These are phyloP conservation scores for Gossypioides kirkii DNA, from an alignment of 345 rosid species.

Conservation along the genomic window DNA sequence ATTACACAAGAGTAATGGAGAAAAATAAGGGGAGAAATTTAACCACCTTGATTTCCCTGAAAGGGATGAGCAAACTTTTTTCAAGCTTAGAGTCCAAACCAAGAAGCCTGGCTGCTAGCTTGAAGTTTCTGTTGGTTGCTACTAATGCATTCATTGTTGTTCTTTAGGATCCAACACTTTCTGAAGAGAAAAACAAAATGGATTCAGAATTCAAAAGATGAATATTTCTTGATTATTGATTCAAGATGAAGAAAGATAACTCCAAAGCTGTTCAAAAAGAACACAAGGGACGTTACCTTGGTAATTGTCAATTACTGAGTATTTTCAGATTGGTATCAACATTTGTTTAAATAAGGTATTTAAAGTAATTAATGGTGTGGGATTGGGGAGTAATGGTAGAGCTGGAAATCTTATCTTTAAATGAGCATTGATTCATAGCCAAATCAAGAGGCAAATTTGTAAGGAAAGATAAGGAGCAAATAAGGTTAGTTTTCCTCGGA, in stretches of 20 bases:
- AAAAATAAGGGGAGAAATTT: neutral
- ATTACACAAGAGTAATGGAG: neutral
- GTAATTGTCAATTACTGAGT: neutral
- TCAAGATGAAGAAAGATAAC: too few relatives aligned
- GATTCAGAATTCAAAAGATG: too few relatives aligned
- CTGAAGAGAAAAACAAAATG: neutral
- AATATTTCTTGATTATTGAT: too few relatives aligned
- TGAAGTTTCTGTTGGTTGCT: constrained; percentile 96
- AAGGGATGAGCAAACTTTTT: constrained; percentile 89
- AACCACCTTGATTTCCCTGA: constrained; percentile 89
- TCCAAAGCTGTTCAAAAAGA: too few relatives aligned
- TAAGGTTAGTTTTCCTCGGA: neutral
- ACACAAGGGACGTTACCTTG: neutral
- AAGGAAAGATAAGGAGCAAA: neutral
- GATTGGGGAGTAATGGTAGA: neutral
- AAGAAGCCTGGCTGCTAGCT: constrained; percentile 79
- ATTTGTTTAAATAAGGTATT: neutral
- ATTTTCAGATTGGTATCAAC: neutral
- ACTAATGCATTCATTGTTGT: constrained; percentile 83
- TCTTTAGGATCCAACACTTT: constrained; percentile 12
- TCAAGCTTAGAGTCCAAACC: constrained; percentile 96
- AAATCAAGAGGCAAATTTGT: neutral
- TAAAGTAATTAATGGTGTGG: neutral
- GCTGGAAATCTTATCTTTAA: constrained; percentile 6
- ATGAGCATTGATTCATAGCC: neutral